Base-by-base conservation (phyloP, 257 asterid genomes). In the Leonotis leonurus region DNA sequence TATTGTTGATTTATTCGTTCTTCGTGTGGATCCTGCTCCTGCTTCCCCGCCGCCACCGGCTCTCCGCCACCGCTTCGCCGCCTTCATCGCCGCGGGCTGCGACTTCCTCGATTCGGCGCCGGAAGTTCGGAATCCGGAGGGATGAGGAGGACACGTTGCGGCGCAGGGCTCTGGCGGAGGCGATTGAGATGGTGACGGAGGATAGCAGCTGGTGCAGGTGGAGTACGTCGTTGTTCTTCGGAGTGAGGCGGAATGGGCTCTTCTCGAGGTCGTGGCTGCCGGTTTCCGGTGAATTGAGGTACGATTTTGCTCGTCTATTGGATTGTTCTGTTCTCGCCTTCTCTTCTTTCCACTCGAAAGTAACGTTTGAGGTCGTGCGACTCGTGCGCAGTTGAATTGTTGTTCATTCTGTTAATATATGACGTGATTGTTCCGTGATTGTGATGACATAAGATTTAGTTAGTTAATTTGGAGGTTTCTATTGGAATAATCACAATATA, bases 181-280 rank as follows among this genome's bases (percentile, higher is more conserved):
- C 87, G 44, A 68, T 85, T 58, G 81, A 75, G 49, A 85, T 89
- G 97, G 84, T 57, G 54, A 58, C 60, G 58, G 81, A 64, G 62
- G 85, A 65, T 16, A 18, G 64, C 71, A 12, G 62, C 77, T 64
- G 73, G 36, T 81, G 88, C 77, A 70, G 73, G 64, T 80, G 91
- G 85, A 75, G 73, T 64, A 93, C 97, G 72, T 89, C 81, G 51
- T 63, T 89, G 86, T 93, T 93, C 76, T 79, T 56, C 6, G 97
- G 97, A 32, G 81, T 68, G 18, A 68, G 84, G 12, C 69, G 88
- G 62, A 87, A 93, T 71, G 97, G 97, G 59, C 83, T 93, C 46
- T 93, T 93, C 75, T 89, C 85, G 71, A 89, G 99, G 41, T 87
- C 97, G 32, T 93, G 99, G 99, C 76, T 87, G 30, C 99, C 99